These are phyloP conservation scores for Graphilbum ipis-grandicollis DNA, from an alignment of 2,329 filamentous ascomycete species.

Conservation along the genomic window DNA sequence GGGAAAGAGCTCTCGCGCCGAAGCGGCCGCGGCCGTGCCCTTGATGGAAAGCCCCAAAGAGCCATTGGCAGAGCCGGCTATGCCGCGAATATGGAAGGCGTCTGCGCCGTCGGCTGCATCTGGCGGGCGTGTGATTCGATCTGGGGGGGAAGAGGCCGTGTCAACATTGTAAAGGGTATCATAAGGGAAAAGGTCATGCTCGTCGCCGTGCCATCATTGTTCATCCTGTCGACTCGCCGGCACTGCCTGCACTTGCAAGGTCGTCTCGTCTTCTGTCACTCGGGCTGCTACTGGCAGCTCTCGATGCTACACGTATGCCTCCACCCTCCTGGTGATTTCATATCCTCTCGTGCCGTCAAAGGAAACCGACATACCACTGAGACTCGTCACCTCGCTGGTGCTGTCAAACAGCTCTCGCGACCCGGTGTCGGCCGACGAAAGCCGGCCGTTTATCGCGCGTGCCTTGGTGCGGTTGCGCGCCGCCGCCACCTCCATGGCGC, in stretches of 20 bases:
- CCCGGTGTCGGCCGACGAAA: slow-evolving; percentile 15
- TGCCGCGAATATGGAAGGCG: slow-evolving; percentile 44
- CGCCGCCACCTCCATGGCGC: slow-evolving; percentile 5
- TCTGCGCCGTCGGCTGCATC: slow-evolving; percentile 12
- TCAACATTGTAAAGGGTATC: no score
- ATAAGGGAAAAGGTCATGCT: not conserved
- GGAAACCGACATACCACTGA: slow-evolving; percentile 11
- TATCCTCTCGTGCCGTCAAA: slow-evolving; percentile 7
- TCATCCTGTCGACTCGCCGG: no score
- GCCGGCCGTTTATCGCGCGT: slow-evolving; percentile 26
- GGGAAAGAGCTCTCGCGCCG: slow-evolving; percentile 51
- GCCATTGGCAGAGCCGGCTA: slow-evolving; percentile 26
- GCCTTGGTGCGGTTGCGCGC: slow-evolving; percentile 24
- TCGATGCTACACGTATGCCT: not conserved
- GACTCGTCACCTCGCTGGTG: slow-evolving; percentile 11
- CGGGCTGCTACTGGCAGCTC: no score
- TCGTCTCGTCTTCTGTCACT: no score
- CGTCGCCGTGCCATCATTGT: no score
- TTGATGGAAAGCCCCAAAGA: slow-evolving; percentile 41
- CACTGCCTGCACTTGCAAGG: no score
- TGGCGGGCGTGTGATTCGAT: slow-evolving; percentile 17
- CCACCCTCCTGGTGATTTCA: not conserved
- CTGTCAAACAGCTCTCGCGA: slow-evolving; percentile 30
- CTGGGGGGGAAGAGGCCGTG: slow-evolving; percentile 15
- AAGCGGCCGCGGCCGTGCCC: slow-evolving; percentile 31